Conservation (phyloP, 148 eudicot genomes). For the Vaccinium vitisidaea region DNA sequence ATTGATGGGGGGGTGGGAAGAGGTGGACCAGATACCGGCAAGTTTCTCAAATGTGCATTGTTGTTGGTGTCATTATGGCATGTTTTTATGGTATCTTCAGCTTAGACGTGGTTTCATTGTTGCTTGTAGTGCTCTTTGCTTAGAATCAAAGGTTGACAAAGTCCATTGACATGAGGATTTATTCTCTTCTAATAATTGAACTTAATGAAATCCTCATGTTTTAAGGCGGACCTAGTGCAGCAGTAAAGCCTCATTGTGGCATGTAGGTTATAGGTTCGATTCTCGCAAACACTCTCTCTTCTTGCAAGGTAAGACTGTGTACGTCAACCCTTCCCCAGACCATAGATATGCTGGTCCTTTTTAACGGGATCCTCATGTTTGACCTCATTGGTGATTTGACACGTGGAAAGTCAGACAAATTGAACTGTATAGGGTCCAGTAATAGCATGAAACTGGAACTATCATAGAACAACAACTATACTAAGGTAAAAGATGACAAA, state of each 20-base stretch:
- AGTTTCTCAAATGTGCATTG: not conserved
- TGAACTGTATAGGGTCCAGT: not conserved
- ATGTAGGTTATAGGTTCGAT: no score
- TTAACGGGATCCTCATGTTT: not conserved
- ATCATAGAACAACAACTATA: not conserved
- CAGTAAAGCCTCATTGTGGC: no score
- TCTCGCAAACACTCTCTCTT: no score
- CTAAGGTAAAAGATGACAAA: not conserved
- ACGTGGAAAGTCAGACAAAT: not conserved
- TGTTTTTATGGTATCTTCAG: not conserved
- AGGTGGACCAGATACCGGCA: not conserved
- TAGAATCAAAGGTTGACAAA: not conserved
- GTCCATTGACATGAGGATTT: not conserved
- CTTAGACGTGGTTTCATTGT: not conserved
- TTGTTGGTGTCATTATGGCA: not conserved
- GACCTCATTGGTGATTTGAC: not conserved
- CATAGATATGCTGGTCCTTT: no score
- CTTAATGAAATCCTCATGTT: not conserved
- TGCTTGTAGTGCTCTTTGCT: not conserved
- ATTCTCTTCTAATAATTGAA: constrained; percentile 2
- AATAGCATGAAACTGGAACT: not conserved
- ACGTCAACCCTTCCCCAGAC: no score
- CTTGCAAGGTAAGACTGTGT: no score
- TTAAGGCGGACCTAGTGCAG: no score
- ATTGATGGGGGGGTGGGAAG: not conserved